Conservation (phyloP, 768 basidiomycete genomes). For the Hygrocybe punicea region DNA sequence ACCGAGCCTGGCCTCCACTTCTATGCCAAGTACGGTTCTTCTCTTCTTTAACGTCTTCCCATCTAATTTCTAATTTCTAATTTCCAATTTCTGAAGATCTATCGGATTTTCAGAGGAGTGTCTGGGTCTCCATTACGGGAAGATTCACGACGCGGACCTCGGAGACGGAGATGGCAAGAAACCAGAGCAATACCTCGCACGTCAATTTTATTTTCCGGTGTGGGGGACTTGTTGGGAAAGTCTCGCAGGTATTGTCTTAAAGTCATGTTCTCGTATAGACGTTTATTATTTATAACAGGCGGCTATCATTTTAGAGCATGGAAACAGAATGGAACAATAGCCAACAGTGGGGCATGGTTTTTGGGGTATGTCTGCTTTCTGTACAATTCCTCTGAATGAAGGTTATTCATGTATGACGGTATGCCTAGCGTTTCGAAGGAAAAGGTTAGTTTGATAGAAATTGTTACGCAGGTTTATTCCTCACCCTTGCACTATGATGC, state of each 20-base stretch:
- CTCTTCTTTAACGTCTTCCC: background rate
- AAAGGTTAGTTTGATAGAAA: conserved; percentile 35
- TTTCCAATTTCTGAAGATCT: conserved; percentile 44
- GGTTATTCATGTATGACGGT: too few species aligned
- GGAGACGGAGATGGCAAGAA: conserved; percentile 78
- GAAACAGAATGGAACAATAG: conserved; percentile 79
- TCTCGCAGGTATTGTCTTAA: conserved; percentile 48
- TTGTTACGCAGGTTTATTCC: background rate
- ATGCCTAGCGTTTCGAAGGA: conserved; percentile 80
- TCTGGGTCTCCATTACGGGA: conserved; percentile 72
- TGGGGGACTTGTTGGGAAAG: conserved; percentile 91
- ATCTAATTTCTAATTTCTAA: background rate
- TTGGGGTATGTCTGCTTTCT: conserved; percentile 52
- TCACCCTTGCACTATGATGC: conserved; percentile 11
- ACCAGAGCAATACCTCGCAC: conserved; percentile 64
- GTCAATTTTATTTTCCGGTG: conserved; percentile 73
- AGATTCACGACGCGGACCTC: conserved; percentile 72
- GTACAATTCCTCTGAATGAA: background rate
- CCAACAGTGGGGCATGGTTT: conserved; percentile 79
- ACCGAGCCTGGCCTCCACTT: conserved; percentile 65
- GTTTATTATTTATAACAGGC: conserved; percentile 38
- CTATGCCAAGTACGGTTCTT: conserved; percentile 59
- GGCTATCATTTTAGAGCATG: conserved; percentile 88
- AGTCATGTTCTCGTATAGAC: background rate
- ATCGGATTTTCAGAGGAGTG: conserved; percentile 83